Evolutionary conservation across 495 filamentous ascomycete genomes (phyloP).

Genomic region (Daldinia caldariorum): DNA sequence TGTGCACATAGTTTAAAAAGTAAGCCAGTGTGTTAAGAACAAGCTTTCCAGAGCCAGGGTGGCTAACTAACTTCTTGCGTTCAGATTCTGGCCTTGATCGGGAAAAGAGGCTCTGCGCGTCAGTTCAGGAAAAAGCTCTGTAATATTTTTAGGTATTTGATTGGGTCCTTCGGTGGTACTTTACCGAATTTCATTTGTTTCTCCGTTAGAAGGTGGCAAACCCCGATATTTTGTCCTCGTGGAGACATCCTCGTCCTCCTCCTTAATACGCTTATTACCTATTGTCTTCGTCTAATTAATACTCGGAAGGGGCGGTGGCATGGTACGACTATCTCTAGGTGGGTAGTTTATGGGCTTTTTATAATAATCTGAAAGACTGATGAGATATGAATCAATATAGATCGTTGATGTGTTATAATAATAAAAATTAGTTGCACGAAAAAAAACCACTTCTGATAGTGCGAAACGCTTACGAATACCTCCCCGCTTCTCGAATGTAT

Average conservation of each 20-base stretch:
- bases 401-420: background rate
- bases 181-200: background rate
- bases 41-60: no score
- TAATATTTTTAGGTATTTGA: background rate
- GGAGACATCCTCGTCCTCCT: background rate
- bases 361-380: background rate
- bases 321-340: no score
- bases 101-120: background rate
- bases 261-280: background rate
- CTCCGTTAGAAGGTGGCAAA: constrained; percentile 2
- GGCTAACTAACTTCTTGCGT: background rate
- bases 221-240: background rate
- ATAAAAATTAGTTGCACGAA: background rate
- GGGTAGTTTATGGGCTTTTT: background rate
- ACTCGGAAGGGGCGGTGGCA: background rate
- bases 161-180: background rate
- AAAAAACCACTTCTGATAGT: background rate
- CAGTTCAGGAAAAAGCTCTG: background rate
- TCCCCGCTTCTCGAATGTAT: background rate
- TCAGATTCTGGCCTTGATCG: background rate
- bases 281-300: background rate
- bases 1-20: background rate
- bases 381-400: background rate
- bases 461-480: background rate
- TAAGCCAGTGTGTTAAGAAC: background rate